Evolutionary conservation across 768 basidiomycete genomes (phyloP), one percentile per base, ranked within the genome.

Genomic region (Sistotremastrum niveocremeum): DNA sequence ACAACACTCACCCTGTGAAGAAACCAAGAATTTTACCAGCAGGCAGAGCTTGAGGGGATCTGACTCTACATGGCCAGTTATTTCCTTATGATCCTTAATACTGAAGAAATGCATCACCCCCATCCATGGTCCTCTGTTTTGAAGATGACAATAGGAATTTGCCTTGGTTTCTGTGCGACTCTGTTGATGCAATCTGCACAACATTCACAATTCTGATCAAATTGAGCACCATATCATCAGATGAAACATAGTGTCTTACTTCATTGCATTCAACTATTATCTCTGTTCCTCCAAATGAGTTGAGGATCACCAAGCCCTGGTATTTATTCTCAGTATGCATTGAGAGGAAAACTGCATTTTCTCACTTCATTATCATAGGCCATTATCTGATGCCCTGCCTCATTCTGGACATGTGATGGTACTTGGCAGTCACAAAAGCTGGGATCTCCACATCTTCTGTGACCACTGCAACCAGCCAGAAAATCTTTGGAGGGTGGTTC

Each of bases 211-310:
- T 59, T 54, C 73, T 75, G 42, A 11, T n/a, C 35, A 2, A 45
- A 29, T 51, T 41, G 7, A 32, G 36, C 12, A 46, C 29, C 37
- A 37, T 28, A 34, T 39, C 44, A 37, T 12, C 4, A 34, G 9
- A 36, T 32, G 6, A 38, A 20, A 34, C 10, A 42, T 32, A 12
- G 28, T 32, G 29, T 31, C 65, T 41, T 53, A 77, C 81, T 56
- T 68, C 61, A 50, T 81, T 84, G 49, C 81, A 84, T 56, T 84
- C 81, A 4, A 20, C 20, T 20, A 81, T 66, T 7, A 79, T 73
- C 41, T 77, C 73, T 1, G 61, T 53, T 0, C 74, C 74, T 9
- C 56, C 62, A 29, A 57, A 59, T 1, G 64, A 45, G 7, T 63
- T 58, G 52, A 77, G 73, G 2, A 60, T 59, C 53, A 73, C 79